Evolutionary conservation across 768 basidiomycete species (phyloP), one percentile per base, ranked within the genome.

Genomic region (Auriscalpium orientale): DNA sequence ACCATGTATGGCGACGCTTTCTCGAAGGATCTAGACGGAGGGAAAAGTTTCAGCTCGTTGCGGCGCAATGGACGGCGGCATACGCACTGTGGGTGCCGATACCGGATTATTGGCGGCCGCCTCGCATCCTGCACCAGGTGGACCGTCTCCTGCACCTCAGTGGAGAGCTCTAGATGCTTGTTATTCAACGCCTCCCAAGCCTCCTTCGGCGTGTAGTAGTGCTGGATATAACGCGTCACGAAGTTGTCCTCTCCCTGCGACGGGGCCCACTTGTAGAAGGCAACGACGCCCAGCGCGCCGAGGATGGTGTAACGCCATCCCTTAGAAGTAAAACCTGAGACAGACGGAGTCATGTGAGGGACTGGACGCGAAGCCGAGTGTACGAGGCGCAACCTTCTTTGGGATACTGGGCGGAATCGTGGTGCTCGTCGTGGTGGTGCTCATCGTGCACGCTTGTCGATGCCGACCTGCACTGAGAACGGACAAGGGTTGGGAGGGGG

Each of bases 231-330:
- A 45, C 79, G 78, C 12, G 86, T 86, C 65, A 90, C 66, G 62
- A 80, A 82, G 50, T 76, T 79, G 56, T 87, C 81, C 40, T 86
- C 79, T 34, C 70, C 71, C 8, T 81, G 77, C 53, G 76, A 71
- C 1, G 89, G 88, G 3, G 86, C 84, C 64, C 75, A 85, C 68
- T 88, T 88, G 73, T 86, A 85, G 58, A 79, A 78, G 11, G 75
- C 79, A 45, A 75, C 80, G 45, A 71, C 76, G 9, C 75, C 71
- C 44, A 84, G 56, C 13, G 79, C 75, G 21, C 76, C 68, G 21
- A 88, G 57, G 40, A 84, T 62, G 3, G 81, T 78, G 58, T 83
- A 84, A 38, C 82, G 73, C 89, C 89, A 91, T 65, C 85, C 78
- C 20, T 82, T 73, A 35, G 78, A 80, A 28, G 72, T 69, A 66